phyloP scores from a whole-genome alignment of 2,329 filamentous ascomycete species.

The Macroventuria anomochaeta region DNA sequence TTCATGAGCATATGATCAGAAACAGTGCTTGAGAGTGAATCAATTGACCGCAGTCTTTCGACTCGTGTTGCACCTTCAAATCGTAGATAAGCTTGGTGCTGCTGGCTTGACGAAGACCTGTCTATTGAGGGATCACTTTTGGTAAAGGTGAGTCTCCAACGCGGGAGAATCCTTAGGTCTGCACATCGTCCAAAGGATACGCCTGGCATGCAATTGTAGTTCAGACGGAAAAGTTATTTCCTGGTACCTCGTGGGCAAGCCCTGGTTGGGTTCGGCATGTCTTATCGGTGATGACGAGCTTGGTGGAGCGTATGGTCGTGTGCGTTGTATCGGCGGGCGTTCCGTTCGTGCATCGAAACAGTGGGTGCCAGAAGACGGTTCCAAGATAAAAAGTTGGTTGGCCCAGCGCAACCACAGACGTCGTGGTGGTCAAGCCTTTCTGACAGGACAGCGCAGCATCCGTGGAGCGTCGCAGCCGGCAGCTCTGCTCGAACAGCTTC shows the following conservation, averaged over 20 bases:
- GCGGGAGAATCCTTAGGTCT: not conserved
- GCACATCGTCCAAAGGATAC: not conserved
- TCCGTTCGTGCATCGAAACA: constrained; percentile 18
- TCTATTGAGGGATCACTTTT: not conserved
- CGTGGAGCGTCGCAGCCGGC: not conserved
- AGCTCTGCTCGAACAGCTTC: constrained; percentile 6
- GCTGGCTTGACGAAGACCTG: not conserved
- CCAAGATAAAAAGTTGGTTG: constrained; percentile 9
- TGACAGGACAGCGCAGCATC: constrained; percentile 8
- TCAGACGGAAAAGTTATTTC: not conserved
- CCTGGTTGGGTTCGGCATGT: not conserved
- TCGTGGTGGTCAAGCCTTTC: not conserved
- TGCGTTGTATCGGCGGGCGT: constrained; percentile 6
- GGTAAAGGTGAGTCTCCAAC: not conserved
- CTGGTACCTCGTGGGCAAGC: not conserved
- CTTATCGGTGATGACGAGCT: constrained; percentile 11
- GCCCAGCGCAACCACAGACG: not conserved
- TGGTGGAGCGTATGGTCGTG: constrained; percentile 12
- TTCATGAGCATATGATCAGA: not conserved
- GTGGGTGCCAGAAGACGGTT: constrained; percentile 9
- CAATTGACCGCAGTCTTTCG: too few species aligned
- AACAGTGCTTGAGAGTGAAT: not conserved
- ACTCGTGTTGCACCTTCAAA: not conserved
- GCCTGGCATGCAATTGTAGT: not conserved
- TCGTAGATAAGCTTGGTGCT: too few species aligned